Evolutionary conservation across 495 filamentous ascomycete species (phyloP).

Genomic region (Penicillium nucicola): DNA sequence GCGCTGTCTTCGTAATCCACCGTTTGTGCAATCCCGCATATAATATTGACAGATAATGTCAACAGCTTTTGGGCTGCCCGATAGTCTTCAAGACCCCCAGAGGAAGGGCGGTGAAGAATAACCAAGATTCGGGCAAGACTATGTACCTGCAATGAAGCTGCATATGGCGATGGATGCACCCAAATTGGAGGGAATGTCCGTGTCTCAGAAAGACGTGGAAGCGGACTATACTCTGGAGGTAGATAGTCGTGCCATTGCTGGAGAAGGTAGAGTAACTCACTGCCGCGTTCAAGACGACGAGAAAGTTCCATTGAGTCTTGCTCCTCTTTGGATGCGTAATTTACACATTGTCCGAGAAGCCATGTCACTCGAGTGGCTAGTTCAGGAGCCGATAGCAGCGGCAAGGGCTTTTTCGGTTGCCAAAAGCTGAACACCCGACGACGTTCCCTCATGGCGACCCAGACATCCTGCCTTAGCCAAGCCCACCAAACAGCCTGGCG

Average conservation of each 20-base stretch:
- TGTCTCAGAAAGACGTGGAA: conserved; percentile 10
- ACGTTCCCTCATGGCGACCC: conserved; percentile 17
- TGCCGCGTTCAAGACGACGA: conserved; percentile 7
- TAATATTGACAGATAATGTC: conserved; percentile 3
- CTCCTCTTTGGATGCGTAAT: conserved; percentile 17
- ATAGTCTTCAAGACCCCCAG: conserved; percentile 23
- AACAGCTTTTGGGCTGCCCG: conserved; percentile 7
- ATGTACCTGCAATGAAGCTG: conserved; percentile 26
- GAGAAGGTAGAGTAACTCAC: conserved; percentile 18
- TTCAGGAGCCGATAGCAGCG: conserved; percentile 5
- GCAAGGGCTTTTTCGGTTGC: conserved; percentile 9
- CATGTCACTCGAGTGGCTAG: conserved; percentile 14
- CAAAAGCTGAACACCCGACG: conserved; percentile 18
- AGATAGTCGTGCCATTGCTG: conserved; percentile 27
- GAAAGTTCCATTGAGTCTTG: conserved; percentile 1
- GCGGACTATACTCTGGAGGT: conserved; percentile 5
- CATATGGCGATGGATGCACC: conserved; percentile 26
- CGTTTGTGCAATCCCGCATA: conserved; percentile 16
- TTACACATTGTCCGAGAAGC: conserved; percentile 14
- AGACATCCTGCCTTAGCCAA: conserved; percentile 22
- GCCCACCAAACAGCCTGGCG: conserved; percentile 21
- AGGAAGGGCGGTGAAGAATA: conserved; percentile 25
- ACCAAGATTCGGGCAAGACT: conserved; percentile 27
- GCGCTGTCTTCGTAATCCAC: conserved; percentile 16
- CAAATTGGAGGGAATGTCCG: conserved; percentile 29